Evolutionary conservation across 345 rosid species (phyloP).

Genomic region (Eucalyptus virginea): DNA sequence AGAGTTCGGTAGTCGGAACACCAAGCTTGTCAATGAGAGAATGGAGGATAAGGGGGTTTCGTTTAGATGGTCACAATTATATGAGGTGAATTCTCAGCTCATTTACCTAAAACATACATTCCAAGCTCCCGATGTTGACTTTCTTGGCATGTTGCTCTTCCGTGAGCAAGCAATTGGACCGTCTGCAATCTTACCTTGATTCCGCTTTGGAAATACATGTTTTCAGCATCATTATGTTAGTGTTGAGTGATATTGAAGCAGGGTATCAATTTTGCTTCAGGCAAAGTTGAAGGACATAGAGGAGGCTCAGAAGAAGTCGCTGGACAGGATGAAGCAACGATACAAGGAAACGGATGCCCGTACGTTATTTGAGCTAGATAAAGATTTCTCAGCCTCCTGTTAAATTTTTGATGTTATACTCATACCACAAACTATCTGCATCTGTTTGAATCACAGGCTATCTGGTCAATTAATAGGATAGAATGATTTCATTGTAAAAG

Average conservation of each 20-base stretch:
- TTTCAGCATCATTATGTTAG: not conserved
- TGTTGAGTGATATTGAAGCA: not conserved
- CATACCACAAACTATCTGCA: not conserved
- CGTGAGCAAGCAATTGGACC: not conserved
- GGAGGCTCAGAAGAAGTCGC: slow-evolving; percentile 32
- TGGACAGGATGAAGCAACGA: slow-evolving; percentile 37
- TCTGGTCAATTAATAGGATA: not conserved
- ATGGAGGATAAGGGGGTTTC: slow-evolving; percentile 44
- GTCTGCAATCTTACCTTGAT: not conserved
- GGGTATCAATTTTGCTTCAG: slow-evolving; percentile 10
- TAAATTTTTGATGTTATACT: not conserved
- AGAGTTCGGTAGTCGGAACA: slow-evolving; percentile 31
- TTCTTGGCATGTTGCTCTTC: not conserved
- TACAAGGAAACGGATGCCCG: slow-evolving; percentile 71
- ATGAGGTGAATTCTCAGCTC: slow-evolving; percentile 35
- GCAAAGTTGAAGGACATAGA: slow-evolving; percentile 38
- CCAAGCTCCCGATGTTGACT: not conserved
- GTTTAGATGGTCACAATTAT: slow-evolving; percentile 55
- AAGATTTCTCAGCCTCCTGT: not conserved
- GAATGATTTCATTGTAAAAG: not conserved
- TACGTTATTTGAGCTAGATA: slow-evolving; percentile 18
- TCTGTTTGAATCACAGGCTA: not conserved
- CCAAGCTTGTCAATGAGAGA: slow-evolving; percentile 27
- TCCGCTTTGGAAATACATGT: not conserved
- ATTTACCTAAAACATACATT: not conserved